These are phyloP conservation scores for Ananas comosus DNA, from an alignment of 176 grass and related monocot species.

Conservation along the genomic window DNA sequence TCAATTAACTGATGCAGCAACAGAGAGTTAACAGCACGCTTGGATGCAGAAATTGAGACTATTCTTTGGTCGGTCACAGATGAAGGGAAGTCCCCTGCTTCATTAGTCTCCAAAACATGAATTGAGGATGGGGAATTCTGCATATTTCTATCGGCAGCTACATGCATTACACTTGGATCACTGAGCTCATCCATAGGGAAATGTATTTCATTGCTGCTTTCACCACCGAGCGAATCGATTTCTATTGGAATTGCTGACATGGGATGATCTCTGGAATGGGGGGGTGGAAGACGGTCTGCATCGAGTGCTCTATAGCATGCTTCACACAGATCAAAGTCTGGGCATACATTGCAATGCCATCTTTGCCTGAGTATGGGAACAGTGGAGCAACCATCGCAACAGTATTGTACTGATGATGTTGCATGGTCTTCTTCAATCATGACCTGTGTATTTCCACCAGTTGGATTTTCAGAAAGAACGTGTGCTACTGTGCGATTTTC, in stretches of 20 bases:
- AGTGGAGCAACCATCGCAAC: conserved; percentile 97
- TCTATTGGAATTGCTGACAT: conserved; percentile 97
- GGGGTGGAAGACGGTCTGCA: conserved; percentile 72
- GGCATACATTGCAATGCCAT: conserved; percentile 95
- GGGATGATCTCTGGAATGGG: conserved; percentile 78
- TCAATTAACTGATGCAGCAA: conserved; percentile 70
- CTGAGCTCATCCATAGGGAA: conserved; percentile 68
- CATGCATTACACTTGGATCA: conserved; percentile 37
- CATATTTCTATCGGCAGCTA: conserved; percentile 40
- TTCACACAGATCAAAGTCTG: conserved; percentile 95
- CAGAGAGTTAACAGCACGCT: conserved; percentile 82
- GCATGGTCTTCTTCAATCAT: conserved; percentile 93
- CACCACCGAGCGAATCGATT: conserved; percentile 71
- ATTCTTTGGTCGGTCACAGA: conserved; percentile 48
- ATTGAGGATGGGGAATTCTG: conserved; percentile 51
- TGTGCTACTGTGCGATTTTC: conserved; percentile 46
- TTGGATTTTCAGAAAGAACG: conserved; percentile 34
- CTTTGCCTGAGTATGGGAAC: conserved; percentile 89
- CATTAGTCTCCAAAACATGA: conserved; percentile 67
- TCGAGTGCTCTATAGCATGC: conserved; percentile 92
- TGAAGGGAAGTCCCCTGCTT: conserved; percentile 46
- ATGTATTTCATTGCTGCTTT: conserved; percentile 57
- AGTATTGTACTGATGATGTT: conserved; percentile 90
- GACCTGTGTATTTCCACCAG: conserved; percentile 55
- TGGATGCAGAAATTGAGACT: conserved; percentile 89